These are phyloP conservation scores for Penicillium simplicissimum DNA, from an alignment of 495 filamentous ascomycete species.

Conservation along the genomic window DNA sequence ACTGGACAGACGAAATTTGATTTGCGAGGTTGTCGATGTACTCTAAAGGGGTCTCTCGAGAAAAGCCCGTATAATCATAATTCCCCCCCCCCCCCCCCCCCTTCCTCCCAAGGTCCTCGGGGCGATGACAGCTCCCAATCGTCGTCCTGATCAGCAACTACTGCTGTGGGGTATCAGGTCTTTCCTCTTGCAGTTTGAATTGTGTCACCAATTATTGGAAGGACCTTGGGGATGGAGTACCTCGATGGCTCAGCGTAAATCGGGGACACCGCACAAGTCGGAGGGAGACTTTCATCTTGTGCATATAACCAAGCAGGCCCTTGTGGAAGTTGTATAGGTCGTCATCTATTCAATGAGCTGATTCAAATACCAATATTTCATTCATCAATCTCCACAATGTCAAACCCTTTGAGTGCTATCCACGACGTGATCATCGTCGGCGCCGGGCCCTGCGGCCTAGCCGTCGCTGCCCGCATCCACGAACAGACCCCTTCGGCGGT, in stretches of 20 bases:
- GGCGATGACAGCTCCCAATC: background rate
- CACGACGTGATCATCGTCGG: slow-evolving; percentile 63
- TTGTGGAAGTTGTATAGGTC: background rate
- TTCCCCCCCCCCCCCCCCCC: too few species aligned
- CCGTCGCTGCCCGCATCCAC: slow-evolving; percentile 57
- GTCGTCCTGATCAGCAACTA: slow-evolving; percentile 2
- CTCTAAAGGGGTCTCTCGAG: too few species aligned
- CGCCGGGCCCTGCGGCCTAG: slow-evolving; percentile 63
- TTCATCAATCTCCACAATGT: background rate
- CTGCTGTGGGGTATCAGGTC: slow-evolving; percentile 6
- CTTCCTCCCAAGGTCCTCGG: background rate
- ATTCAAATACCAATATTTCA: slow-evolving; percentile 30
- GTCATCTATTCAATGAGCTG: slow-evolving; percentile 8
- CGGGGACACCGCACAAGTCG: slow-evolving; percentile 27
- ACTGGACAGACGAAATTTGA: too few species aligned
- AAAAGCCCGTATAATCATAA: too few species aligned
- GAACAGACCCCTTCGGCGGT: slow-evolving; percentile 63
- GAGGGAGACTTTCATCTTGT: background rate
- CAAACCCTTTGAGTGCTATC: slow-evolving; percentile 28
- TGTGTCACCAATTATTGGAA: slow-evolving; percentile 16
- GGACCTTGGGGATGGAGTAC: slow-evolving; percentile 45
- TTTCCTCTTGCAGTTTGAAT: slow-evolving; percentile 1
- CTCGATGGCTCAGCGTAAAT: slow-evolving; percentile 25
- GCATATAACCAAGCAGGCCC: background rate
- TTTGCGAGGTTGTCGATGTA: too few species aligned